phyloP scores from a whole-genome alignment of 805 yeast species.

The Candida orba region DNA sequence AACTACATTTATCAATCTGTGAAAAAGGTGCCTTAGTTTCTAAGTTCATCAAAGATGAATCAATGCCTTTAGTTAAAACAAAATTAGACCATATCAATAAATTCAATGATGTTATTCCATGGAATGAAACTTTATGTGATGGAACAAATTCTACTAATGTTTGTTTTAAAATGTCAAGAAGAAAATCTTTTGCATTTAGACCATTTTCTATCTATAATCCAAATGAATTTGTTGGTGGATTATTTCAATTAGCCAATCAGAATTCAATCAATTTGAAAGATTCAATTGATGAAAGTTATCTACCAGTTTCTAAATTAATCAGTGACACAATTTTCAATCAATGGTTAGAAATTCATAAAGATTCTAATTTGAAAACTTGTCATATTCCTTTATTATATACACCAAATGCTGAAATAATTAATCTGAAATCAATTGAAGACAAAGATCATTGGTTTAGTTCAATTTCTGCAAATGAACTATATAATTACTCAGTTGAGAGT shows the following conservation, averaged over 20 bases:
- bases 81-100: not conserved
- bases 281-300: constrained; percentile 4
- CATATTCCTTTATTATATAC: constrained; percentile 15
- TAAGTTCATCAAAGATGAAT: constrained; percentile 6
- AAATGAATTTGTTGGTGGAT: constrained; percentile 42
- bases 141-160: not conserved
- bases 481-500: constrained; percentile 5
- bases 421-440: not conserved
- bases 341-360: constrained; percentile 12
- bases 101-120: constrained; percentile 7
- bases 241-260: constrained; percentile 33
- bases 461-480: constrained; percentile 13
- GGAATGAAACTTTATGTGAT: constrained; percentile 13
- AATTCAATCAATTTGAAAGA: constrained; percentile 9
- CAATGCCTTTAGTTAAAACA: not conserved
- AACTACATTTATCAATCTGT: constrained; percentile 11
- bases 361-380: constrained; percentile 3
- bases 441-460: constrained; percentile 6
- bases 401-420: constrained; percentile 4
- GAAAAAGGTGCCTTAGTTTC: constrained; percentile 8
- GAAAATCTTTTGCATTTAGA: constrained; percentile 35
- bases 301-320: constrained; percentile 10
- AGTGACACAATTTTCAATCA: constrained; percentile 9
- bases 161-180: constrained; percentile 44
- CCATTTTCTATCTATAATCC: constrained; percentile 37